Conservation (phyloP, 371 early-diverging fungal genomes). For the Mortierella sp. region DNA sequence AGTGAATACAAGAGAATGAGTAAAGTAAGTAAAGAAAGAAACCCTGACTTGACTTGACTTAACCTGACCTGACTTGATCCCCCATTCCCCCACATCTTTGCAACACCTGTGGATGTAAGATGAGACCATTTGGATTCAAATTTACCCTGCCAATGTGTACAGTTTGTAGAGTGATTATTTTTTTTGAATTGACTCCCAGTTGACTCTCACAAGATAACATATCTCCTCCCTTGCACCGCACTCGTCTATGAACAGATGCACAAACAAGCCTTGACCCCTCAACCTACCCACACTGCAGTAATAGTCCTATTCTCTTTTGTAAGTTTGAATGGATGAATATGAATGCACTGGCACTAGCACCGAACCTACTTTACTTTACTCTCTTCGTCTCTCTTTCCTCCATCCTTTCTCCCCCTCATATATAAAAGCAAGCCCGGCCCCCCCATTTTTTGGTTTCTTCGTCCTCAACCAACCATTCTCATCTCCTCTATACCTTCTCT, state of each 20-base stretch:
- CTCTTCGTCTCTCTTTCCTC: not conserved
- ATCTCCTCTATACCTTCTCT: slow-evolving; percentile 6
- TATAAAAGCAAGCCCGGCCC: slow-evolving; percentile 10
- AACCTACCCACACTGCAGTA: not conserved
- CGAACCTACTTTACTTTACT: not conserved
- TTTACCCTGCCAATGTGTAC: not conserved
- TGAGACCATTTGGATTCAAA: not conserved
- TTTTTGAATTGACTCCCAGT: not conserved
- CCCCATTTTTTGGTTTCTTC: slow-evolving; percentile 5
- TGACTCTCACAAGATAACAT: not conserved
- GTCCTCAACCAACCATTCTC: slow-evolving; percentile 22
- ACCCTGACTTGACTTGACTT: not conserved
- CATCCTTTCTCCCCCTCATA: not conserved
- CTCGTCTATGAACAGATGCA: not conserved
- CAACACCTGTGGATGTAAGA: not conserved
- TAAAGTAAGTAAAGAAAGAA: too few species aligned
- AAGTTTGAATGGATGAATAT: not conserved
- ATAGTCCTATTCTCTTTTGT: not conserved
- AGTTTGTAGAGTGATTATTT: not conserved
- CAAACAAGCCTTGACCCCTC: not conserved
- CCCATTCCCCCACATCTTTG: not conserved
- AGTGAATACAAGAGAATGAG: not conserved
- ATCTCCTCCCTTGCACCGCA: not conserved
- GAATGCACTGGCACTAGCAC: not conserved
- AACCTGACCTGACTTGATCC: not conserved